Conservation (phyloP, 1,139 yeast species). For the Meyerozyma athensensis region DNA sequence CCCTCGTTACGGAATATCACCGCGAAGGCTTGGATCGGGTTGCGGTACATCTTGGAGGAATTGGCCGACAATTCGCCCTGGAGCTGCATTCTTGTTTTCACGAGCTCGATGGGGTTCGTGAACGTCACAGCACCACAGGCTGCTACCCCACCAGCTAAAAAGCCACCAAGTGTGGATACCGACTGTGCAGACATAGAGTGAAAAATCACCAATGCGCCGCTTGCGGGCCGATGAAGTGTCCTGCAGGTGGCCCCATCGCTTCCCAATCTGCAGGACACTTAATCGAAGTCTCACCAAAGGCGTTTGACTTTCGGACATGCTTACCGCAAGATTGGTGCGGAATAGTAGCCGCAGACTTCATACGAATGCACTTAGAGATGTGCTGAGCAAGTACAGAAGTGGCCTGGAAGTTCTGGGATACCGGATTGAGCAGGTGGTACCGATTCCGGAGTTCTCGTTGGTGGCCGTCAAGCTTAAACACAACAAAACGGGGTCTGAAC, state of each 20-base stretch:
- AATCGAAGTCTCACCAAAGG: too few species aligned
- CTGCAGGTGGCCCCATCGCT: too few species aligned
- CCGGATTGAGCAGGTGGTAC: conserved; percentile 53
- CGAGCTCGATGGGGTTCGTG: conserved; percentile 91
- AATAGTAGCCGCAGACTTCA: neutral
- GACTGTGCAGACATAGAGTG: conserved; percentile 32
- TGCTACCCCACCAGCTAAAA: conserved; percentile 89
- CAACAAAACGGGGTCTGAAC: conserved; percentile 66
- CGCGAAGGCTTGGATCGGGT: conserved; percentile 79
- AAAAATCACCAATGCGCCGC: neutral
- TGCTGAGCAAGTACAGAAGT: conserved; percentile 49
- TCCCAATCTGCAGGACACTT: neutral
- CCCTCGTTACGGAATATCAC: conserved; percentile 83
- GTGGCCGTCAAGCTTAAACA: conserved; percentile 75
- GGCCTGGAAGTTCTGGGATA: conserved; percentile 66
- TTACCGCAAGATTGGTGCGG: neutral
- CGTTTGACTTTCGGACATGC: too few species aligned
- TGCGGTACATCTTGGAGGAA: conserved; percentile 59
- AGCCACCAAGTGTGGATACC: conserved; percentile 71
- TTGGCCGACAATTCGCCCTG: conserved; percentile 79
- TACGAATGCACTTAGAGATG: conserved; percentile 5
- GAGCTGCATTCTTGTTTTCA: conserved; percentile 92
- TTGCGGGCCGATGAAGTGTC: neutral
- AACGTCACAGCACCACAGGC: conserved; percentile 98
- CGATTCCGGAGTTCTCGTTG: conserved; percentile 77